Base-by-base conservation (phyloP, 139 green algal species). In the Tetradesmus obliquus region DNA sequence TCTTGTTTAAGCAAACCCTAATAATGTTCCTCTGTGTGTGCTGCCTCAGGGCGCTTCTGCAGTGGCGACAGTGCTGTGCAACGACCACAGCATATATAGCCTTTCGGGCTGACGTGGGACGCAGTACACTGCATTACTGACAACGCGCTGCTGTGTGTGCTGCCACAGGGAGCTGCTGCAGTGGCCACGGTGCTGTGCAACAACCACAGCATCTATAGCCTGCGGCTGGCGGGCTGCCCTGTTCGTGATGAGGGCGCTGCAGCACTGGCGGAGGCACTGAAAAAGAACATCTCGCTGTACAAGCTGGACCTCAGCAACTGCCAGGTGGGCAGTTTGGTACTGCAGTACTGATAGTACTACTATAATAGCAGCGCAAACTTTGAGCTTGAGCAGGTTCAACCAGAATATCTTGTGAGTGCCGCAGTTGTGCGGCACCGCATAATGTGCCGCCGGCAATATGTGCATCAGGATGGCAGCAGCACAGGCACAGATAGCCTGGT, bases 161-260 rank as follows among this genome's bases (percentile, higher is more conserved):
- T 19, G 22, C 10, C 57, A 19, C 81, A 92, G 89, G 89, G 89
- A 1, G 66, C 80, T 53, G 89, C 89, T 15, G 89, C 89, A 0
- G 66, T 92, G 74, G 54, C 89, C 1, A 32, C 51, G 4, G 22
- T 89, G 51, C 66, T 92, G 55, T 12, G 15, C 2, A 20, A 3
- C 69, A 85, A 89, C 55, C 66, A 88, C 53, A 89, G 84, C 72
- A 72, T 92, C 9, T 86, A 90, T 72, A 87, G 17, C 15, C 90
- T 92, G 81, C 76, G 51, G 7, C 82, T 92, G 22, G 83, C 90
- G 51, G 66, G 72, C 53, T 87, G 74, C 74, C 92, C 62, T 66
- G 69, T 93, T n/a, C 90, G 89, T 0, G 92, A 91, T 81, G 93
- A 95, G 91, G 93, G 90, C 8, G 83, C 84, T 2, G 85, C 84